A percentile compares a stretch with the other conserved stretches of the same genome.
These are phyloP conservation scores for Phaseolus coccineus DNA, from an alignment of 331 rosid genomes.

Conservation along the genomic window DNA sequence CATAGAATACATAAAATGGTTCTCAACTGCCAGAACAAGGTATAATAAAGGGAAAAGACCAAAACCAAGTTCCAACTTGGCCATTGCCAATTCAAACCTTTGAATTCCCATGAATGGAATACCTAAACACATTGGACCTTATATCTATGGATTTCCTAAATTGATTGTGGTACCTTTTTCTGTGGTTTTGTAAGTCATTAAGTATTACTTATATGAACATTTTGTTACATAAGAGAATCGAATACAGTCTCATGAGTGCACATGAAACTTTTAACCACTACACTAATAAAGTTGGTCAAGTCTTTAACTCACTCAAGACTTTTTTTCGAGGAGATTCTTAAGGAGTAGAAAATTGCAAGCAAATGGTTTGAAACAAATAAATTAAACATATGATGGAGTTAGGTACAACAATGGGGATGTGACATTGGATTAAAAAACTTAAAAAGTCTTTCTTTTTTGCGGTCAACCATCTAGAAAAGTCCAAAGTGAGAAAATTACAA, in stretches of 20 bases:
- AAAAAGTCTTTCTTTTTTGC: not conserved
- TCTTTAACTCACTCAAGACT: too few relatives aligned
- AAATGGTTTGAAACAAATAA: not conserved
- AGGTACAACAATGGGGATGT: not conserved
- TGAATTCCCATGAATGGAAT: slow-evolving; percentile 2
- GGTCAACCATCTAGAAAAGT: slow-evolving; percentile 38
- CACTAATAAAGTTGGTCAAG: too few relatives aligned
- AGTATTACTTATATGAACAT: too few relatives aligned
- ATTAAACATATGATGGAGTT: not conserved
- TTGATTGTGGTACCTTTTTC: slow-evolving; percentile 5
- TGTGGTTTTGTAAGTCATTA: not conserved
- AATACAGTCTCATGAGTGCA: too few relatives aligned
- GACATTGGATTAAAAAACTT: not conserved
- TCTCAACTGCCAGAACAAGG: not conserved
- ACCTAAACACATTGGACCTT: not conserved
- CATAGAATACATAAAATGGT: not conserved
- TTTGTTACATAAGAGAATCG: too few relatives aligned
- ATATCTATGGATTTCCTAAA: not conserved
- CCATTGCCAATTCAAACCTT: slow-evolving; percentile 8
- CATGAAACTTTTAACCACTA: too few relatives aligned
- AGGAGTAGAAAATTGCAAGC: slow-evolving; percentile 23
- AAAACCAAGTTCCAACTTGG: not conserved
- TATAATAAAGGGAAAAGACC: not conserved
- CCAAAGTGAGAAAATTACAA: slow-evolving; percentile 4
- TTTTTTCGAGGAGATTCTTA: too few relatives aligned